Base-by-base conservation (phyloP, 2,329 filamentous ascomycete genomes). In the Botrytis fabae region DNA sequence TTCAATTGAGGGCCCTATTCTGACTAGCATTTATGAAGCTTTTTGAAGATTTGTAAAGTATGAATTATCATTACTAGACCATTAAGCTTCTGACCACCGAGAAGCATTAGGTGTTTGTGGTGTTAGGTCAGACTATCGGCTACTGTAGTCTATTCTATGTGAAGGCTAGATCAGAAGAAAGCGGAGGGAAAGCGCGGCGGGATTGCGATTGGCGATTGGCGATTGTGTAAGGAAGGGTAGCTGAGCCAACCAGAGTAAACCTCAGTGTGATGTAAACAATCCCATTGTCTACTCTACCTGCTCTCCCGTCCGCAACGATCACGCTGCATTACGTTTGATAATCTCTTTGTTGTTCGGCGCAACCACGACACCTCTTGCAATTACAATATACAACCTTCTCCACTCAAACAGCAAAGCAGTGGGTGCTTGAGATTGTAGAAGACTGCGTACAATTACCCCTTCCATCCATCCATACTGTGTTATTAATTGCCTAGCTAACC, bases 401-500 rank as follows among this genome's bases (percentile, higher is more conserved):
- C 10, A 42, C 20, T 57, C 40, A 25, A 59, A 69, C 65, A 42
- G 51, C 48, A 69, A n/a, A 42, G 25, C 64, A 57, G 38, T 25
- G 38, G 57, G 25, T 42, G 35, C 32, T 20, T 25, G 10, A 42
- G 65, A 32, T 57, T 42, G 48, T 59, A 42, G 42, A 16, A 69
- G 38, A 42, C 48, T 69, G 48, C n/a, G 65, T 69, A 65, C 44
- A 32, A 57, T 54, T 35, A 7, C 51, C 40, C n/a, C n/a, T 62
- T 62, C 65, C 48, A 38, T 65, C 65, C 48, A 38, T 65, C 44
- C 44, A 32, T 42, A 44, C 16, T 16, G 18, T 35, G 25, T 42
- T 48, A 32, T 40, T 20, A 22, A 76, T 77, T 75, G 61, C 75
- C 74, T 70, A 76, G 78, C 77, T 80, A 79, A 80, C 77, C n/a